These are phyloP conservation scores for Cudoniella acicularis DNA, from an alignment of 495 filamentous ascomycete species.

Conservation along the genomic window DNA sequence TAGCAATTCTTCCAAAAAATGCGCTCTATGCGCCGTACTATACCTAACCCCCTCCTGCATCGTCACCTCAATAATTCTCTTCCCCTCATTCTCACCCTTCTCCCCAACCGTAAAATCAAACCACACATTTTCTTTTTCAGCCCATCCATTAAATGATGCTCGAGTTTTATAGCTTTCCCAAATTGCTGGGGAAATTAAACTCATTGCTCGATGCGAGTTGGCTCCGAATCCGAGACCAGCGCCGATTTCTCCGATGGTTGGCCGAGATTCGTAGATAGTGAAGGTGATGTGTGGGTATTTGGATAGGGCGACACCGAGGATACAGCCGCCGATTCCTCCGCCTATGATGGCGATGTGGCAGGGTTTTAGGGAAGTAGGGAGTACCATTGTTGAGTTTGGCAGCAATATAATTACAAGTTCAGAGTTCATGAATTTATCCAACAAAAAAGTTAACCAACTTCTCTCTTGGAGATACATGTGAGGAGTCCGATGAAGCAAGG, in stretches of 20 bases:
- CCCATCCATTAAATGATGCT: conserved; percentile 19
- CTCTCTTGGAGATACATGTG: not conserved
- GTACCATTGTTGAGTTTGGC: not conserved
- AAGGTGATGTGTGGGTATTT: conserved; percentile 6
- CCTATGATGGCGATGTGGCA: conserved; percentile 15
- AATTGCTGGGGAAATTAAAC: conserved; percentile 43
- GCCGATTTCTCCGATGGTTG: conserved; percentile 39
- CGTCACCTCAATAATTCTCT: conserved; percentile 9
- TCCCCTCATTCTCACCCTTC: conserved; percentile 12
- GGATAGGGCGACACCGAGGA: conserved; percentile 9
- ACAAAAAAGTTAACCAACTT: too few species aligned
- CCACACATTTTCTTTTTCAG: conserved; percentile 20
- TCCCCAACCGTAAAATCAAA: conserved; percentile 21
- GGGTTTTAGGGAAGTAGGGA: conserved; percentile 2
- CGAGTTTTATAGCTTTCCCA: conserved; percentile 28
- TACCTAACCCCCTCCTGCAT: conserved; percentile 22
- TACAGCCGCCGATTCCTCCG: conserved; percentile 12
- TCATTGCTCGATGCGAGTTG: conserved; percentile 55
- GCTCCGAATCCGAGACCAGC: conserved; percentile 58
- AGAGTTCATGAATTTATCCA: not conserved
- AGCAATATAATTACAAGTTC: not conserved
- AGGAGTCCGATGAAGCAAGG: not conserved
- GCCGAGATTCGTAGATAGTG: conserved; percentile 18
- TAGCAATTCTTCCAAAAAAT: conserved; percentile 57
- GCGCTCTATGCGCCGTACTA: conserved; percentile 44